A percentile compares a stretch with the other conserved stretches of the same genome.
These are phyloP conservation scores for Pyrenochaeta sp. DNA, from an alignment of 2,329 filamentous ascomycete genomes.

Conservation along the genomic window DNA sequence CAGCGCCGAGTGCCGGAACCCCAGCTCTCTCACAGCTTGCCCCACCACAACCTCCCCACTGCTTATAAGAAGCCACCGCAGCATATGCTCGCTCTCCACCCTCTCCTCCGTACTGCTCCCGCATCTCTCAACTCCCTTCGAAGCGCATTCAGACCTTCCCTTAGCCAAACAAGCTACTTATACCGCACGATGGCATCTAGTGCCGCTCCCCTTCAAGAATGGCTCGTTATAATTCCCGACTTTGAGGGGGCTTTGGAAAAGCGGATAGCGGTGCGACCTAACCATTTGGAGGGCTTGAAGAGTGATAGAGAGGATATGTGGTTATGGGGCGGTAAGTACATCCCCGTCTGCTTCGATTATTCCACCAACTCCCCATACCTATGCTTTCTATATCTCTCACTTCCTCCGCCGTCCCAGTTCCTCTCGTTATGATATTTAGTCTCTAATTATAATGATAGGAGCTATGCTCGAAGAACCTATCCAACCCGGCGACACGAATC, in stretches of 20 bases:
- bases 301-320: constrained; percentile 41
- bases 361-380: no score
- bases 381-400: background rate
- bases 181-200: background rate
- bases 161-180: background rate
- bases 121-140: background rate
- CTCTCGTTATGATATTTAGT: background rate
- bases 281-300: constrained; percentile 44
- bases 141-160: background rate
- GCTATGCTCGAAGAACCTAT: constrained; percentile 53
- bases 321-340: constrained; percentile 46
- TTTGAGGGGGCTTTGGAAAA: constrained; percentile 52
- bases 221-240: constrained; percentile 61
- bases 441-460: constrained; percentile 24
- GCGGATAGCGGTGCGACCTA: constrained; percentile 53
- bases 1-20: background rate
- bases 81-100: constrained; percentile 15
- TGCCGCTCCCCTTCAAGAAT: constrained; percentile 51
- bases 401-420: background rate
- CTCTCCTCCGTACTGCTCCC: constrained; percentile 3
- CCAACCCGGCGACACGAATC: constrained; percentile 64
- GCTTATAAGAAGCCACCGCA: background rate
- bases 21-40: background rate
- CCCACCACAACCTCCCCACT: background rate
- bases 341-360: no score